Evolutionary conservation across 2,329 filamentous ascomycete genomes (phyloP).

Genomic region (Fusarium goolgardi): DNA sequence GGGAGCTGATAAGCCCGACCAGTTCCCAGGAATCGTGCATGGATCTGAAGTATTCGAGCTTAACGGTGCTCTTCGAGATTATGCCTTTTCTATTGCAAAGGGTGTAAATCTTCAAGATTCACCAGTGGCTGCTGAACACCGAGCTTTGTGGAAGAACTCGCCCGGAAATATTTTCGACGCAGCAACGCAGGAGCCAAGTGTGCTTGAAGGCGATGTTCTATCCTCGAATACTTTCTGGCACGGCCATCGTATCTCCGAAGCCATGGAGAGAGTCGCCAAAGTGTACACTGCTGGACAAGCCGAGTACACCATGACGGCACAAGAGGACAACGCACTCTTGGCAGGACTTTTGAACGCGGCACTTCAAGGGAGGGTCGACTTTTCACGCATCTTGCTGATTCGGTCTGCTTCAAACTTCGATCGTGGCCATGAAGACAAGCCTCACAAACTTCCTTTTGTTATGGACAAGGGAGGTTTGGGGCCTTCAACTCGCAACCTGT

Average conservation of each 20-base stretch:
- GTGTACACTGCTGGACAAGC: conserved; percentile 32
- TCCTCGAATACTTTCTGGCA: conserved; percentile 42
- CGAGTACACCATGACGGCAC: conserved; percentile 39
- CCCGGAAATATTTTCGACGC: conserved; percentile 1
- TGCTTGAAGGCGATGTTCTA: conserved; percentile 38
- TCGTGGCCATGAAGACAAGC: conserved; percentile 30
- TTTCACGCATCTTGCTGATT: conserved; percentile 30
- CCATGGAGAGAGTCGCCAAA: conserved; percentile 33
- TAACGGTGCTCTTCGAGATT: conserved; percentile 25
- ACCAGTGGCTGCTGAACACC: conserved; percentile 3
- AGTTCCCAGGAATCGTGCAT: conserved; percentile 31
- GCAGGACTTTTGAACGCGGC: conserved; percentile 32
- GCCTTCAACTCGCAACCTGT: conserved; percentile 36
- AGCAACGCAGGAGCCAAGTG: conserved; percentile 11
- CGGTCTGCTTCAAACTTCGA: conserved; percentile 42
- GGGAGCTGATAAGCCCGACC: conserved; percentile 23
- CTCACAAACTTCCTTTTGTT: conserved; percentile 36
- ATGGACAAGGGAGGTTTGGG: conserved; percentile 39
- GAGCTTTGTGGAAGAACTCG: conserved; percentile 20
- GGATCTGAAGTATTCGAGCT: conserved; percentile 41
- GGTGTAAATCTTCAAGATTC: conserved; percentile 19
- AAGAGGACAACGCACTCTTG: conserved; percentile 39
- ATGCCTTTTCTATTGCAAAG: conserved; percentile 18
- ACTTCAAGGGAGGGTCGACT: conserved; percentile 29
- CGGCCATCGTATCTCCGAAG: conserved; percentile 33